Conservation (phyloP, 179 eudicot genomes). For the Dionaea muscipula region DNA sequence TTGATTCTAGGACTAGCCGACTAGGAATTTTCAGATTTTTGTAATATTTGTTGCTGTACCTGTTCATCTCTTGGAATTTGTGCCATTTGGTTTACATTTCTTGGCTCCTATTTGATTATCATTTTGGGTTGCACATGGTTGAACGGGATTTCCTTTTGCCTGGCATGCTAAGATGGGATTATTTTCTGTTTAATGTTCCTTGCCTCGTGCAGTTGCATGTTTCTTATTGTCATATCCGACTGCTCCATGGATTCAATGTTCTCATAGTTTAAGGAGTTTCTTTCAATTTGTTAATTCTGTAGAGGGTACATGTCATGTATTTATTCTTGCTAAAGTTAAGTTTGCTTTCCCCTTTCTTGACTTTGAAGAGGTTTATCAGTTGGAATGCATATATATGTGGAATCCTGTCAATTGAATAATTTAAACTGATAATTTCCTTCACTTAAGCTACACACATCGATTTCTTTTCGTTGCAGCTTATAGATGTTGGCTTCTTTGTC, state of each 20-base stretch:
- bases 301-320: neutral
- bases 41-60: neutral
- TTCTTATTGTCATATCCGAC: no score
- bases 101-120: no score
- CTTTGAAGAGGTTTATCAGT: neutral
- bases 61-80: no score
- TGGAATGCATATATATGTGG: neutral
- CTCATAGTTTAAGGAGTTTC: neutral
- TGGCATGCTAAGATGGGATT: no score
- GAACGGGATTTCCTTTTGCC: no score
- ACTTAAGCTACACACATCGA: neutral
- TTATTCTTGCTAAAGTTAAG: neutral
- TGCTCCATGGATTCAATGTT: neutral
- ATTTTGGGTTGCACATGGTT: no score
- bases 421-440: neutral
- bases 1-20: neutral
- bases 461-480: constrained; percentile 53
- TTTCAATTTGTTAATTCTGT: neutral
- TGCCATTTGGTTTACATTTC: no score
- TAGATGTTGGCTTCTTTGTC: constrained; percentile 78
- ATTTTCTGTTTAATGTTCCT: no score
- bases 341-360: neutral
- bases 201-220: no score
- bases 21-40: neutral
- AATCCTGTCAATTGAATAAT: neutral